Evolutionary conservation across 2,329 filamentous ascomycete species (phyloP).

Genomic region (Epichloe sylvatica): DNA sequence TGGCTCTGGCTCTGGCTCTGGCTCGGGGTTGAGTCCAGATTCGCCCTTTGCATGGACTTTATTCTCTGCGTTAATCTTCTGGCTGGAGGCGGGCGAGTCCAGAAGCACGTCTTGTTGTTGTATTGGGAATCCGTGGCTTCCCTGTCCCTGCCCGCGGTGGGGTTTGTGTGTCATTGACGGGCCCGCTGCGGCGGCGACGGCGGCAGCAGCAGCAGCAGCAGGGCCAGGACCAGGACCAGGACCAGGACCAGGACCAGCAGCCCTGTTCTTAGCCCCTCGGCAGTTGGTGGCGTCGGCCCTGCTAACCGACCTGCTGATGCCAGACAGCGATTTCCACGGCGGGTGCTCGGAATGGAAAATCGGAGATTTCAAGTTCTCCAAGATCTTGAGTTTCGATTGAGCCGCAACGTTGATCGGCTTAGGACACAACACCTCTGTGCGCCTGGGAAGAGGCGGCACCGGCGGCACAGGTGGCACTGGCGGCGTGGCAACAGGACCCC

Average conservation of each 20-base stretch:
- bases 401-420: conserved; percentile 6
- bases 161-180: background rate
- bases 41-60: background rate
- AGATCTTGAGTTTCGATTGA: conserved; percentile 3
- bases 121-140: background rate
- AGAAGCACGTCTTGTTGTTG: background rate
- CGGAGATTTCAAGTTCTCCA: conserved; percentile 5
- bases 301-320: conserved; percentile 1
- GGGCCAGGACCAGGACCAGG: background rate
- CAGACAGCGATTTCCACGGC: conserved; percentile 2
- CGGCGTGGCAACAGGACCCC: background rate
- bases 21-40: background rate
- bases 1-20: background rate
- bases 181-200: background rate
- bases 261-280: no score
- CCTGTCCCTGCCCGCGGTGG: background rate
- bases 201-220: background rate
- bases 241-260: background rate
- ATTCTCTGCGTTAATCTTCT: no score
- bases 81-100: background rate
- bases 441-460: conserved; percentile 1
- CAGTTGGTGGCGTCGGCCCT: background rate
- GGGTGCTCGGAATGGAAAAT: background rate
- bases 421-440: conserved; percentile 1
- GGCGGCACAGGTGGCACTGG: background rate